A percentile compares a stretch with the other conserved stretches of the same genome.
These are phyloP conservation scores for Boletus rubroflammeus DNA, from an alignment of 768 basidiomycete genomes.

Conservation along the genomic window DNA sequence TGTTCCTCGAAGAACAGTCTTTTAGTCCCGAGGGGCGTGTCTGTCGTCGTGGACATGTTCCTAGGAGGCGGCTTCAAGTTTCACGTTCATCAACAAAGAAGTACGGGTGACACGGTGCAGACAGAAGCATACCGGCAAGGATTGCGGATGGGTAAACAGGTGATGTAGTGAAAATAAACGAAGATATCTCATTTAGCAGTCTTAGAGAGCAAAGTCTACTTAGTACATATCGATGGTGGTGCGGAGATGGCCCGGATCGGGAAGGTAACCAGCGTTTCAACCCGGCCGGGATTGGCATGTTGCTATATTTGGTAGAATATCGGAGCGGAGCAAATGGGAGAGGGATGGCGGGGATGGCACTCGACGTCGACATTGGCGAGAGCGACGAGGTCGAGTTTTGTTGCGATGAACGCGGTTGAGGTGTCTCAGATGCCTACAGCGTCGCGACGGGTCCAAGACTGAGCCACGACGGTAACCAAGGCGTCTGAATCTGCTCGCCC, in stretches of 20 bases:
- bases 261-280: neutral
- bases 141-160: neutral
- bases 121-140: neutral
- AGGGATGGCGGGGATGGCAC: no score
- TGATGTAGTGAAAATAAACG: neutral
- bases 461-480: neutral
- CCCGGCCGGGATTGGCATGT: no score
- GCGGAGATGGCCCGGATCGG: no score
- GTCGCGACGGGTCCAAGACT: no score
- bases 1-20: conserved; percentile 1
- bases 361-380: neutral
- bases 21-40: conserved; percentile 4
- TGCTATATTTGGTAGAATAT: no score
- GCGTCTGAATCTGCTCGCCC: neutral
- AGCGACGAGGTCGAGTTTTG: neutral
- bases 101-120: neutral
- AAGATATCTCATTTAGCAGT: conserved; percentile 18
- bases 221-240: no score
- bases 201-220: neutral
- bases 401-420: neutral
- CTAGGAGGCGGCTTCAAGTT: neutral
- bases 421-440: neutral
- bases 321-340: no score
- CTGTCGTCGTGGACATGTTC: neutral
- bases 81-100: neutral